These are phyloP conservation scores for Camelina hispida DNA, from an alignment of 345 rosid species.

Conservation along the genomic window DNA sequence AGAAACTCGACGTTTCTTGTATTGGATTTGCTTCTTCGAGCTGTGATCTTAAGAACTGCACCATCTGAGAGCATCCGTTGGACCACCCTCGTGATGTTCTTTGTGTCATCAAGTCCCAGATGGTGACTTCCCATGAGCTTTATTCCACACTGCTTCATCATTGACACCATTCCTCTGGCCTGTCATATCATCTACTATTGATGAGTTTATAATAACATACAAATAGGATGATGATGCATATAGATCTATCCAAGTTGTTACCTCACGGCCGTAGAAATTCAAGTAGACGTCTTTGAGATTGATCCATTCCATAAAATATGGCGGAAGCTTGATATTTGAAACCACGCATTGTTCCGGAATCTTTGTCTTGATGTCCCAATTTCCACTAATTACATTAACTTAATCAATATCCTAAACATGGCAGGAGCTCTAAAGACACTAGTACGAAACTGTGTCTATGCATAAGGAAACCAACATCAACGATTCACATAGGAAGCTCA, in stretches of 20 bases:
- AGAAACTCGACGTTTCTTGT: conserved; percentile 58
- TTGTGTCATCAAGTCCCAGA: conserved; percentile 87
- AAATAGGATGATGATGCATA: not conserved
- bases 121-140: conserved; percentile 82
- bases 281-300: conserved; percentile 84
- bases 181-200: conserved; percentile 37
- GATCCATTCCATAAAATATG: conserved; percentile 89
- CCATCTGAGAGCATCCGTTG: conserved; percentile 81
- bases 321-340: conserved; percentile 71
- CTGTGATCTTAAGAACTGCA: conserved; percentile 72
- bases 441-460: not conserved
- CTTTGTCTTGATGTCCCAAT: conserved; percentile 96
- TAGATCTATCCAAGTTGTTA: conserved; percentile 32
- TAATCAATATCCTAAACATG: conserved; percentile 25
- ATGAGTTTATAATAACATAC: conserved; percentile 7
- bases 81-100: conserved; percentile 85
- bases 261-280: conserved; percentile 78
- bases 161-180: conserved; percentile 95
- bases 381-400: conserved; percentile 63
- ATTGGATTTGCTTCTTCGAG: conserved; percentile 59
- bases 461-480: not conserved
- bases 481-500: conserved; percentile 7
- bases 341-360: conserved; percentile 81
- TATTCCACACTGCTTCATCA: conserved; percentile 79
- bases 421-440: not conserved